These are phyloP conservation scores for Jaminaea rosea DNA, from an alignment of 1,284 basidiomycete species.

Conservation along the genomic window DNA sequence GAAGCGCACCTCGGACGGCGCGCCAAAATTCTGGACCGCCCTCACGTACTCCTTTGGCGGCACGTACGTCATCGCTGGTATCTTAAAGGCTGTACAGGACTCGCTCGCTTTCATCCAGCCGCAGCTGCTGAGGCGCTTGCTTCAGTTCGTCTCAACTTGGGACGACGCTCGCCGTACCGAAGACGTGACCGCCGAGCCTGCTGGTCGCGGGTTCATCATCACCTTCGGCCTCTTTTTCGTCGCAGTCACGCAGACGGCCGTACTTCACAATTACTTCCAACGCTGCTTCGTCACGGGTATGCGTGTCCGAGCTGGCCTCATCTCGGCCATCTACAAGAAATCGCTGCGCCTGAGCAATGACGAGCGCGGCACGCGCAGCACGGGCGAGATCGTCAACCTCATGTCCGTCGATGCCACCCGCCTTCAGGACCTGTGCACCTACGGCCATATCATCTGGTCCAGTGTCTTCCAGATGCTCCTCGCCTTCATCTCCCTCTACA, in stretches of 20 bases:
- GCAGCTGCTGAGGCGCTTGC: conserved; percentile 69
- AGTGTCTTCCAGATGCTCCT: conserved; percentile 60
- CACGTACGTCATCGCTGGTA: conserved; percentile 62
- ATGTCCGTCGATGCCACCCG: conserved; percentile 75
- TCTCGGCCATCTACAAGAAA: conserved; percentile 77
- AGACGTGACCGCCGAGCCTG: conserved; percentile 4
- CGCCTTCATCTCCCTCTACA: conserved; percentile 80
- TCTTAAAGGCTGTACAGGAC: conserved; percentile 67
- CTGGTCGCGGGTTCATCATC: conserved; percentile 47
- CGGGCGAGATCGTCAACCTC: conserved; percentile 90
- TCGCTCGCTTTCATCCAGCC: conserved; percentile 75
- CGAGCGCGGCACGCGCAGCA: conserved; percentile 62
- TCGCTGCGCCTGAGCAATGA: conserved; percentile 74
- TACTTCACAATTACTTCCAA: conserved; percentile 84
- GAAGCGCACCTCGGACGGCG: conserved; percentile 8
- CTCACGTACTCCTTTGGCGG: conserved; percentile 57
- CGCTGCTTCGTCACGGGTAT: conserved; percentile 74
- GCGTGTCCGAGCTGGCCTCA: conserved; percentile 78
- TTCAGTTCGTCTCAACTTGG: conserved; percentile 58
- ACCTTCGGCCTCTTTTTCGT: conserved; percentile 61
- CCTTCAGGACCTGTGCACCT: conserved; percentile 77
- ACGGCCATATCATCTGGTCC: conserved; percentile 55
- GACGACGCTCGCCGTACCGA: conserved; percentile 12
- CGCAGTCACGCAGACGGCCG: conserved; percentile 62
- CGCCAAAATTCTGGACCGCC: conserved; percentile 19